These are phyloP conservation scores for Saturnispora ahearnii DNA, from an alignment of 805 yeast species.

Conservation along the genomic window DNA sequence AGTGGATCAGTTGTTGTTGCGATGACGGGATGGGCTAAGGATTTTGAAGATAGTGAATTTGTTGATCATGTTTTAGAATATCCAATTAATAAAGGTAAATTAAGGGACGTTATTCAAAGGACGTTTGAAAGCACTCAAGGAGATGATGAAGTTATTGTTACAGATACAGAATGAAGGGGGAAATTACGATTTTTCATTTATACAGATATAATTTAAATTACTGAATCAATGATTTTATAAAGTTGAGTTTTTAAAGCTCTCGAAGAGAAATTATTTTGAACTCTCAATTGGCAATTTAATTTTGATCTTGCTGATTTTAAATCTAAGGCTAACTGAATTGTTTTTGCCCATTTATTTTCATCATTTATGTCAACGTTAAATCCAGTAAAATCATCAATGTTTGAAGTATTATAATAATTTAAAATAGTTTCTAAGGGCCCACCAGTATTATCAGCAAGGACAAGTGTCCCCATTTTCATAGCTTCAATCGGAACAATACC, in stretches of 20 bases:
- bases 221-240: conserved; percentile 11
- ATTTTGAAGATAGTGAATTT: conserved; percentile 43
- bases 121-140: conserved; percentile 11
- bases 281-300: conserved; percentile 28
- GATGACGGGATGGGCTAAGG: conserved; percentile 60
- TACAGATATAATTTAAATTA: background rate
- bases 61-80: conserved; percentile 70
- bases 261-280: conserved; percentile 34
- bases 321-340: conserved; percentile 32
- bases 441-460: conserved; percentile 78
- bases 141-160: conserved; percentile 27
- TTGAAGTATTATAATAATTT: conserved; percentile 18
- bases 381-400: conserved; percentile 38
- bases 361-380: conserved; percentile 41
- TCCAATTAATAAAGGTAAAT: conserved; percentile 40
- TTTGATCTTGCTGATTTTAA: conserved; percentile 11
- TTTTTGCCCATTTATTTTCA: conserved; percentile 45
- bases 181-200: background rate
- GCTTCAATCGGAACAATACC: conserved; percentile 98
- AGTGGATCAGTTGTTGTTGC: conserved; percentile 71
- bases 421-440: conserved; percentile 84
- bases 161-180: conserved; percentile 24
- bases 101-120: conserved; percentile 24
- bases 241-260: conserved; percentile 32
- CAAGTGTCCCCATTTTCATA: conserved; percentile 77